These are phyloP conservation scores for Leccinum ponderosum DNA, from an alignment of 1,284 basidiomycete genomes.

Conservation along the genomic window DNA sequence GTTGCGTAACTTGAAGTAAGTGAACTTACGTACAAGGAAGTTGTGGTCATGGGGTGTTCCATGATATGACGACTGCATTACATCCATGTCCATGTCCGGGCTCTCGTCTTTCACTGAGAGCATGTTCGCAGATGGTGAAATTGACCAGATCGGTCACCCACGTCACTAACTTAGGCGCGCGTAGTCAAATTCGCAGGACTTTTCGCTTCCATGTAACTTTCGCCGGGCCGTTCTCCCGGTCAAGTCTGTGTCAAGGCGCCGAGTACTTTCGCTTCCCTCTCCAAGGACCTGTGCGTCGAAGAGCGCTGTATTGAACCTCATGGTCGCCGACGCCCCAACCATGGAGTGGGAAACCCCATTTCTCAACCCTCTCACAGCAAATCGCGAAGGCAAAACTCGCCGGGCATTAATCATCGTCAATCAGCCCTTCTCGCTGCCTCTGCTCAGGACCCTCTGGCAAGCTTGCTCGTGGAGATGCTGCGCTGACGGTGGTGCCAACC, in stretches of 20 bases:
- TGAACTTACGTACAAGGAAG: too few species aligned
- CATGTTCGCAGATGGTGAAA: too few species aligned
- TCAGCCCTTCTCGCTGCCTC: slow-evolving; percentile 71
- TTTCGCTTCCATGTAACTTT: too few species aligned
- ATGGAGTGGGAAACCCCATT: slow-evolving; percentile 40
- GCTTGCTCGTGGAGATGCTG: slow-evolving; percentile 68
- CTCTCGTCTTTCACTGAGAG: too few species aligned
- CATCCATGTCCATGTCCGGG: background rate
- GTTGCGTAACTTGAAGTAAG: too few species aligned
- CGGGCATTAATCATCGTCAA: slow-evolving; percentile 85
- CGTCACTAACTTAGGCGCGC: too few species aligned
- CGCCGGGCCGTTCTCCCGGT: background rate
- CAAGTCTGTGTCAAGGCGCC: background rate
- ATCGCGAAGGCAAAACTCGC: background rate
- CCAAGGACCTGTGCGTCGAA: background rate
- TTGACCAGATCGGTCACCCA: too few species aligned
- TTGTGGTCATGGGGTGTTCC: background rate
- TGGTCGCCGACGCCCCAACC: slow-evolving; percentile 3
- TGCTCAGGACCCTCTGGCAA: slow-evolving; percentile 73
- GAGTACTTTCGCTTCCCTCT: background rate
- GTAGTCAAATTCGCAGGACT: too few species aligned
- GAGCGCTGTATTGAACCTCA: background rate
- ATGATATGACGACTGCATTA: background rate
- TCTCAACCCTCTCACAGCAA: slow-evolving; percentile 29
- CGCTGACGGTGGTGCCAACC: slow-evolving; percentile 95